Base-by-base conservation (phyloP, 2,329 filamentous ascomycete species). In the Arthrobotrys megalospora region DNA sequence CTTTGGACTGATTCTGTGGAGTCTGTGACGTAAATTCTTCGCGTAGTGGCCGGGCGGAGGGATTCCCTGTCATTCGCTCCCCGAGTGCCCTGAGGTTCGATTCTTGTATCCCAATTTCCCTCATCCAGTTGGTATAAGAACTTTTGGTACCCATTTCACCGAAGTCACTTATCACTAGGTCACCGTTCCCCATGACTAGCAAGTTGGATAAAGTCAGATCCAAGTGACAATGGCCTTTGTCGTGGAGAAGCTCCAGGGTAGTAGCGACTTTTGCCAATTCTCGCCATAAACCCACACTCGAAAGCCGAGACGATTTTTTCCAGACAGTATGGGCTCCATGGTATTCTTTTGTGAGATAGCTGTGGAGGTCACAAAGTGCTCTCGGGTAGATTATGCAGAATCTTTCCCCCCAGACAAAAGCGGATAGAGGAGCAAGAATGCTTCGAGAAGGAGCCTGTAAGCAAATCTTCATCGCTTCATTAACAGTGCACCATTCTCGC, bases 401-500 rank as follows among this genome's bases (percentile, higher is more conserved):
- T 4, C 53, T 41, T 0, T 14, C 10, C 14, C 16, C 11, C 14
- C 24, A 38, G 3, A 6, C 2, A n/a, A 58, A 58, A 8, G 32
- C 53, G 8, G n/a, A 58, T 6, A 41, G 1, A 3, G 53, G 53
- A 6, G 34, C 8, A 16, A 38, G 32, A 14, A 58, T 41, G 7
- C n/a, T 58, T 21, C 4, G 8, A 1, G 2, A 3, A 1, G 14
- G 10, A 19, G 48, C 24, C n/a, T 55, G 28, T 16, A 12, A 12
- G 16, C n/a, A 1, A 34, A 34, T 36, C 8, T 36, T 16, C 2
- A 55, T 6, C 14, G 50, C 50, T 36, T 55, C 16, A 1, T 11
- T 58, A 12, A 58, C 53, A 8, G 16, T n/a, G 10, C n/a, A 58
- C 53, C 32, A 58, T 24, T 58, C 53, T 3, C 53, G 53, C 1